These are phyloP conservation scores for Plasmodium ovale DNA, from an alignment of 169 alveolate genomes.

Conservation along the genomic window DNA sequence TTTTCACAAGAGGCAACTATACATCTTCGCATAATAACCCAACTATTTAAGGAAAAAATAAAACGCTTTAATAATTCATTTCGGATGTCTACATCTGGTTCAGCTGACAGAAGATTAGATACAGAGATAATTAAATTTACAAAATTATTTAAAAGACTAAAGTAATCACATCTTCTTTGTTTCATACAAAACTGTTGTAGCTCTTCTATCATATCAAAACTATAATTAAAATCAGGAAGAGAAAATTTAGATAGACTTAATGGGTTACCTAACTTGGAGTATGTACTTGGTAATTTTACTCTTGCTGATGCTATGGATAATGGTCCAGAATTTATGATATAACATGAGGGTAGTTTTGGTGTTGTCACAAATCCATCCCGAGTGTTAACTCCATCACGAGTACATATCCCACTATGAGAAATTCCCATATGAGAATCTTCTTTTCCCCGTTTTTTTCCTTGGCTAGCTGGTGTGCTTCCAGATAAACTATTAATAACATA, in stretches of 20 bases:
- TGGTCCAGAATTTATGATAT: slow-evolving; percentile 60
- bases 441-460: background rate
- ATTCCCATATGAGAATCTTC: background rate
- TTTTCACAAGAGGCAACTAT: slow-evolving; percentile 88
- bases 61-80: slow-evolving; percentile 75
- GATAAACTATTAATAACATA: background rate
- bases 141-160: slow-evolving; percentile 88
- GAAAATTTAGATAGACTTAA: slow-evolving; percentile 82
- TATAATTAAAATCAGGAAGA: slow-evolving; percentile 76
- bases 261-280: slow-evolving; percentile 86
- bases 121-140: slow-evolving; percentile 83
- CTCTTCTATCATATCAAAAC: slow-evolving; percentile 83
- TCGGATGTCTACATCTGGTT: slow-evolving; percentile 83
- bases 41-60: slow-evolving; percentile 84
- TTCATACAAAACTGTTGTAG: slow-evolving; percentile 89
- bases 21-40: slow-evolving; percentile 88
- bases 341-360: slow-evolving; percentile 77
- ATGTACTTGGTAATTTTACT: slow-evolving; percentile 85
- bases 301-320: slow-evolving; percentile 79
- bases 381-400: background rate
- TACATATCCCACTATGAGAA: background rate
- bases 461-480: background rate
- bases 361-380: background rate
- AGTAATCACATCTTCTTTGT: slow-evolving; percentile 91
- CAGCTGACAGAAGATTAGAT: slow-evolving; percentile 81